Percentiles rank a stretch among this genome's conserved stretches.
Conservation (phyloP, 805 yeast species). For the Wickerhamomyces alni region DNA sequence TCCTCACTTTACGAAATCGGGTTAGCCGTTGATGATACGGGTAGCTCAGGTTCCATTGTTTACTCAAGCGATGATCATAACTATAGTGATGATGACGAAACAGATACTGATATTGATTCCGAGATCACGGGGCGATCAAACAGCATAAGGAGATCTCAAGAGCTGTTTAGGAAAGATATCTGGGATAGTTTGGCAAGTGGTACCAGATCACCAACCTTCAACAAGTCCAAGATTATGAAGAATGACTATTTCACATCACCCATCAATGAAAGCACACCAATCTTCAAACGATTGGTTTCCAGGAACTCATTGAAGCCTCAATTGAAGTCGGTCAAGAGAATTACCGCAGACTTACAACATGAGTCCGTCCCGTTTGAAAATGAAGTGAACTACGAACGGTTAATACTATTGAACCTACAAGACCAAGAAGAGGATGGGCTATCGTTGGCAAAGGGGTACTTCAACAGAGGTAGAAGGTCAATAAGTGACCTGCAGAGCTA, state of each 20-base stretch:
- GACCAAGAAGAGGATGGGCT: constrained; percentile 5
- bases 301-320: constrained; percentile 21
- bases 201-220: constrained; percentile 9
- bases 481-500: not conserved
- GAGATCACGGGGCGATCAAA: constrained; percentile 8
- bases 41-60: constrained; percentile 3
- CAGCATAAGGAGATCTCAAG: constrained; percentile 8
- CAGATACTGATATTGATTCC: constrained; percentile 11
- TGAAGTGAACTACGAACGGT: constrained; percentile 23
- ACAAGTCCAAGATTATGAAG: not conserved
- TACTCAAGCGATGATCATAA: constrained; percentile 1
- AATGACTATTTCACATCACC: constrained; percentile 11
- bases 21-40: not conserved
- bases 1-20: constrained; percentile 8
- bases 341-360: constrained; percentile 19
- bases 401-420: constrained; percentile 18
- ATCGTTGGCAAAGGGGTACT: too few relatives aligned
- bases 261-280: constrained; percentile 17
- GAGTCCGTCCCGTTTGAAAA: constrained; percentile 20
- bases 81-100: constrained; percentile 9
- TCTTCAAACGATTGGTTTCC: constrained; percentile 22
- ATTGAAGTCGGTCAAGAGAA: constrained; percentile 20
- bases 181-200: constrained; percentile 5
- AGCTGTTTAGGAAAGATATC: constrained; percentile 6
- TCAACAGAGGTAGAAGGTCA: too few relatives aligned